Conservation (phyloP, 345 rosid genomes). For the Citrus unshiu region DNA sequence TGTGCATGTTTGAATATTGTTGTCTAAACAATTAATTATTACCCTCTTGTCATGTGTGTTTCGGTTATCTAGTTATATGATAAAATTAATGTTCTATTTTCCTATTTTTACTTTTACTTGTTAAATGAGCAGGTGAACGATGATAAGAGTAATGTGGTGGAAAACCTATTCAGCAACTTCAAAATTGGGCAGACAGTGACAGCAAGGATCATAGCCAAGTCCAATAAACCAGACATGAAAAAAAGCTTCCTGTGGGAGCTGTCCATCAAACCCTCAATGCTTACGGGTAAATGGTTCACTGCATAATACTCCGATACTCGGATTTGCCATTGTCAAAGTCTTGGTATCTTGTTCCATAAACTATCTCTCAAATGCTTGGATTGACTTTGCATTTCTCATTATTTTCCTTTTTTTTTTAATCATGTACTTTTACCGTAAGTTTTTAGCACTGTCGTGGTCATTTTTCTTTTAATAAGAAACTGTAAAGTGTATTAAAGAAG, state of each 20-base stretch:
- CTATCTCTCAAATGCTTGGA: background rate
- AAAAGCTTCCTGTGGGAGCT: conserved; percentile 74
- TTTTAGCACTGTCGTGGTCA: background rate
- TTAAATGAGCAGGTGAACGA: conserved; percentile 54
- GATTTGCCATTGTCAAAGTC: background rate
- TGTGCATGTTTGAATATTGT: conserved; percentile 8
- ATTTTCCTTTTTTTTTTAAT: background rate
- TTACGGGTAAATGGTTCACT: conserved; percentile 48
- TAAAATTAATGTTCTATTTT: background rate
- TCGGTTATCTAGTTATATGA: conserved; percentile 2
- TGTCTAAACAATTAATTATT: conserved; percentile 11
- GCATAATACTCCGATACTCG: background rate
- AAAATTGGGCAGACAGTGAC: conserved; percentile 84
- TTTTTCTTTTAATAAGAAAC: too few relatives aligned
- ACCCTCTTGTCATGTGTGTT: background rate
- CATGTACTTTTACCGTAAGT: background rate
- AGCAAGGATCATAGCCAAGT: conserved; percentile 68
- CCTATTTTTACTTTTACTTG: conserved; percentile 17
- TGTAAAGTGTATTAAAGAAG: too few relatives aligned
- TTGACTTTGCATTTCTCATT: background rate
- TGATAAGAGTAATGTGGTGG: conserved; percentile 35
- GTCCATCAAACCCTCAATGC: conserved; percentile 59
- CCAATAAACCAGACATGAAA: conserved; percentile 42
- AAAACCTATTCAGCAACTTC: conserved; percentile 61
- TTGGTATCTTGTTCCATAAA: background rate